Percentiles rank a stretch among this genome's conserved stretches.
These are phyloP conservation scores for Exophiala xenobiotica DNA, from an alignment of 2,329 filamentous ascomycete species.

Conservation along the genomic window DNA sequence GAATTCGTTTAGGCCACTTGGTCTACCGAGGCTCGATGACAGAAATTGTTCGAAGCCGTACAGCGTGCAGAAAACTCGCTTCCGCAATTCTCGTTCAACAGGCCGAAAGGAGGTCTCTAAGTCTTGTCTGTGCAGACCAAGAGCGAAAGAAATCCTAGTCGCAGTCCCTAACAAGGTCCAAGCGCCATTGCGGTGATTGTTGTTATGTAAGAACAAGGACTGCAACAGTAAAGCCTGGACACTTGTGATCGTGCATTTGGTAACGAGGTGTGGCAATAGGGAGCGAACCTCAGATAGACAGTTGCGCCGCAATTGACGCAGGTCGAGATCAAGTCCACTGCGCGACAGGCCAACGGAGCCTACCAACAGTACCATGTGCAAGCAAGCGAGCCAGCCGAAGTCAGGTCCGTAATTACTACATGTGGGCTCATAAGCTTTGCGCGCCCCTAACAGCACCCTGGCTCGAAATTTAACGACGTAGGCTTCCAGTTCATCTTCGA, in stretches of 20 bases:
- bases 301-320: not conserved
- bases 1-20: constrained; percentile 1
- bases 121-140: constrained; percentile 3
- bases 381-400: not conserved
- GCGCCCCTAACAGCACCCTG: not conserved
- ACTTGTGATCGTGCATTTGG: not conserved
- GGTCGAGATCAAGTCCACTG: not conserved
- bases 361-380: not conserved
- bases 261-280: not conserved
- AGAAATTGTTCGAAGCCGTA: constrained; percentile 2
- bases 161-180: constrained; percentile 2
- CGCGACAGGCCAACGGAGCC: not conserved
- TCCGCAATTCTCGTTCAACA: constrained; percentile 5
- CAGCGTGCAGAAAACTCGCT: constrained; percentile 5
- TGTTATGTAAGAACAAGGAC: not conserved
- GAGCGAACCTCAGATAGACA: not conserved
- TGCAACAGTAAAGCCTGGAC: constrained; percentile 1
- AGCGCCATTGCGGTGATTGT: not conserved
- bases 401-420: not conserved
- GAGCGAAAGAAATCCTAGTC: not conserved
- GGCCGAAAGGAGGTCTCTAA: not conserved
- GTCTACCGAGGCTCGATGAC: not conserved
- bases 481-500: constrained; percentile 2
- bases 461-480: not conserved
- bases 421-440: not conserved